Conservation (phyloP, 352 stramenopile genomes). For the Pythium inflatum region DNA sequence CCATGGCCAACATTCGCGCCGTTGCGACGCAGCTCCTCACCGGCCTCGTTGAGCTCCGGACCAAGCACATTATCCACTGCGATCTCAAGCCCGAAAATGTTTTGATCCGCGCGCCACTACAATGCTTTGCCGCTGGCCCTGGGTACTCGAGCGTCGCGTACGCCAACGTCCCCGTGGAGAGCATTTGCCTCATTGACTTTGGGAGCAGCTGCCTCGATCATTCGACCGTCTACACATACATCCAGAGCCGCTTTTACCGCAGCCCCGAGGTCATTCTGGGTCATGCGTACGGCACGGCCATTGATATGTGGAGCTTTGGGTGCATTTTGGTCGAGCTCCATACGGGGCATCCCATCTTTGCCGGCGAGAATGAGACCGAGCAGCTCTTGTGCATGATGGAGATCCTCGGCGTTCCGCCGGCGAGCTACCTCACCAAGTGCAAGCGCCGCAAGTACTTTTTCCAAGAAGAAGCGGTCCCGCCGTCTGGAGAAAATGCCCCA, state of each 20-base stretch:
- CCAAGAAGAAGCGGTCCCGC: slow-evolving; percentile 31
- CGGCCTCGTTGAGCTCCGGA: slow-evolving; percentile 75
- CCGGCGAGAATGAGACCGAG: slow-evolving; percentile 80
- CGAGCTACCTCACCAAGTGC: slow-evolving; percentile 49
- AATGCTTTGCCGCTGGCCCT: slow-evolving; percentile 43
- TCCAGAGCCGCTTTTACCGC: slow-evolving; percentile 98
- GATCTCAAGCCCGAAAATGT: slow-evolving; percentile 99
- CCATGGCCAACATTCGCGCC: slow-evolving; percentile 85
- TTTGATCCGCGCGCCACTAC: slow-evolving; percentile 56
- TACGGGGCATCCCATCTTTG: slow-evolving; percentile 84
- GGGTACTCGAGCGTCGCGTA: slow-evolving; percentile 88
- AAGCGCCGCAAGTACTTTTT: slow-evolving; percentile 76
- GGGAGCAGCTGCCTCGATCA: slow-evolving; percentile 93
- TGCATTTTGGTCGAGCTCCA: slow-evolving; percentile 87
- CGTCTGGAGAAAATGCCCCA: background rate
- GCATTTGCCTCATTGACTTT: slow-evolving; percentile 96
- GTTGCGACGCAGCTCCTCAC: slow-evolving; percentile 90
- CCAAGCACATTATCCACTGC: slow-evolving; percentile 94
- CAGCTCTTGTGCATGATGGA: slow-evolving; percentile 91
- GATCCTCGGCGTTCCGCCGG: slow-evolving; percentile 56
- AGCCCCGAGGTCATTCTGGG: slow-evolving; percentile 97
- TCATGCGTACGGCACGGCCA: slow-evolving; percentile 69
- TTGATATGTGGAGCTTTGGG: slow-evolving; percentile 92
- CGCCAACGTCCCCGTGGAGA: slow-evolving; percentile 26
- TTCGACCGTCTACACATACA: slow-evolving; percentile 95